Base-by-base conservation (phyloP, 768 basidiomycete species). In the Podaxis pistillaris region DNA sequence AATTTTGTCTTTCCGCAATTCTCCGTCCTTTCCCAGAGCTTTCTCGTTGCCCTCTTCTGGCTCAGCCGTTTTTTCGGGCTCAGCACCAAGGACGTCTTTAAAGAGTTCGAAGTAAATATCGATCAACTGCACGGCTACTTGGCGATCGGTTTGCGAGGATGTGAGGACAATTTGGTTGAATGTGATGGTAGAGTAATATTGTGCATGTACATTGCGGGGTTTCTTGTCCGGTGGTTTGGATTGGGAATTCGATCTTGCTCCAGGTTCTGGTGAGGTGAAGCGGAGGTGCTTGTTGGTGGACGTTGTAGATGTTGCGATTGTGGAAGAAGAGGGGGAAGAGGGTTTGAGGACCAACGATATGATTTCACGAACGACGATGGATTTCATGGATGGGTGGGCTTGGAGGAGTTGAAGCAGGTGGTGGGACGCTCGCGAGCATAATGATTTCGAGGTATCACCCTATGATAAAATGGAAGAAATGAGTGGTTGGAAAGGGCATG, bases 51-150 rank as follows among this genome's bases (percentile, higher is more conserved):
- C 69, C 4, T 69, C 73, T 3, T 79, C 80, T 3, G 66, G 66
- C 22, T 67, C 73, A 0, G 54, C 70, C 19, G 70, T 70, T 17
- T 74, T 74, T 24, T 79, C 79, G 0, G 60, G 69, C 0, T 77
- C 78, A 67, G 91, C 87, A 0, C 92, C 90, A 2, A 98, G 81
- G 9, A 97, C 77, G 68, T 93, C 93, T 68, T 88, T 82, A 79
- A 99, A 99, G 70, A 98, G 83, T 77, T 95, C 90, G 69, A 98
- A 99, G 75, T 98, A 98, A 3, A 95, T 82, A 56, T 94, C 90
- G 19, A 98, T 87, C 64, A 98, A 79, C 64, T 86, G 82, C 51
- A 87, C 75, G 13, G 95, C 90, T 9, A 94, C 90, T 0, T 86
- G 85, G 8, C 83, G 79, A 67, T 97, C 95, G 17, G 72, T 77